Percentiles rank a stretch among this genome's conserved stretches.
Evolutionary conservation across 768 basidiomycete species (phyloP).

Genomic region (Serendipita sp.): DNA sequence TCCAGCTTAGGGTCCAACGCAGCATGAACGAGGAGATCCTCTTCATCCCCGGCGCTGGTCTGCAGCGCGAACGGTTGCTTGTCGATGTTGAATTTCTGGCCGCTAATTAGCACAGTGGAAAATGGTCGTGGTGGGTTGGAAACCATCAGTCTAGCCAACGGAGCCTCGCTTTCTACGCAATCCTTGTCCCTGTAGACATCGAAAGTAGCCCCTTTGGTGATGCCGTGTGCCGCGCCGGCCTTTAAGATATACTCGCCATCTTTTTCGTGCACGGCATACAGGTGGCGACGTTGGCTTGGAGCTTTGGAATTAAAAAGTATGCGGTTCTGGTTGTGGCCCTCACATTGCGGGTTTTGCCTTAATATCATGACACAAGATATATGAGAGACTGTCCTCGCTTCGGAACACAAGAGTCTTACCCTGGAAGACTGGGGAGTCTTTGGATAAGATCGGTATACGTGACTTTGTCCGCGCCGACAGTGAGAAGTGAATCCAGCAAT

Average conservation of each 20-base stretch:
- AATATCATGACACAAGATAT: slow-evolving; percentile 17
- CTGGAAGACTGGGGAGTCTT: neutral
- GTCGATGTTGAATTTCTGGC: slow-evolving; percentile 31
- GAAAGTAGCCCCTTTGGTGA: slow-evolving; percentile 47
- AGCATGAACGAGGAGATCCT: neutral
- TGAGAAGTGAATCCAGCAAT: no score
- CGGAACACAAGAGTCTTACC: neutral
- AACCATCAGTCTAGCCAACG: slow-evolving; percentile 33
- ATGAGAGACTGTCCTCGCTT: neutral
- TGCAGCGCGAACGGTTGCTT: slow-evolving; percentile 20
- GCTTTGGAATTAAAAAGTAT: slow-evolving; percentile 35
- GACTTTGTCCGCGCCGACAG: slow-evolving; percentile 14
- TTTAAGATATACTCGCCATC: slow-evolving; percentile 29
- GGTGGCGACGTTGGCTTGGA: slow-evolving; percentile 36
- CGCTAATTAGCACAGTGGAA: slow-evolving; percentile 29
- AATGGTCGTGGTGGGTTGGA: slow-evolving; percentile 28
- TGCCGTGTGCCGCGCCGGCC: slow-evolving; percentile 44
- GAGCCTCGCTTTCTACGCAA: slow-evolving; percentile 45
- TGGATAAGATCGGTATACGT: slow-evolving; percentile 32
- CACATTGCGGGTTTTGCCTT: slow-evolving; percentile 32
- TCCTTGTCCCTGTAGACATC: slow-evolving; percentile 32
- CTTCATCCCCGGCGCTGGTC: slow-evolving; percentile 17
- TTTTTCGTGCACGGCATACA: slow-evolving; percentile 21
- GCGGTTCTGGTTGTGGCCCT: slow-evolving; percentile 33
- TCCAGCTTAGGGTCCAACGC: slow-evolving; percentile 20